Base-by-base conservation (phyloP, 1,284 basidiomycete species). In the Cryptococcus hybrid region DNA sequence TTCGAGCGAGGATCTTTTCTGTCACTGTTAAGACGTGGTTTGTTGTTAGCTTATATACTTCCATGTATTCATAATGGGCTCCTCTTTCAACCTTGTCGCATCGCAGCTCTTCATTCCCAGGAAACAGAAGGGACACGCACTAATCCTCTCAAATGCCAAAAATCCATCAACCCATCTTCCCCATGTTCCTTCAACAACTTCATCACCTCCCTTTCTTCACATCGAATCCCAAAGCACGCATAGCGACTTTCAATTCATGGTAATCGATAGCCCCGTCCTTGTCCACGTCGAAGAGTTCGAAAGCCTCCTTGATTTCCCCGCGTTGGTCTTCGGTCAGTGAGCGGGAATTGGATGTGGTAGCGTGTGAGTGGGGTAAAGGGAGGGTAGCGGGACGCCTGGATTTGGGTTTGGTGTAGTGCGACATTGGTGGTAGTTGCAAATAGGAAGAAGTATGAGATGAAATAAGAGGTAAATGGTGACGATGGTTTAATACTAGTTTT, bases 281-380 rank as follows among this genome's bases (percentile, higher is more conserved):
- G 83, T 99, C 95, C 38, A 92, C 92, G 80, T 99, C 96, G 74
- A 99, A 99, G 56, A 99, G 86, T 78, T 98, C 94, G 73, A 99
- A 99, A 0, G 96, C 96, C 74, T 99, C 96, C 75, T 93, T 93
- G 67, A 99, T 96, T 80, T 99, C 95, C 71, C 92, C 88, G 68
- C 92, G 90, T 76, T 98, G 94, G 75, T 98, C 94, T 57, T 97
- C 94, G 2, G 88, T 86, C 45, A 98, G 85, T 43, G n/a, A 40
- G 35, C 44, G 52, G 18, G 43, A n/a, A 18, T 45, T 37, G 47
- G 40, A 42, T 42, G 11, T 11, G 13, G 13, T n/a, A 18, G 42
- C 50, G 43, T 12, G 48, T 44, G 44, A 54, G 48, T 35, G 15
- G 13, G 15, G 15, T 9, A 30, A 24, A 11, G 40, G 54, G 12